Evolutionary conservation across 768 basidiomycete genomes (phyloP), one percentile per base, ranked within the genome.

Genomic region (Termitomyces sp.): DNA sequence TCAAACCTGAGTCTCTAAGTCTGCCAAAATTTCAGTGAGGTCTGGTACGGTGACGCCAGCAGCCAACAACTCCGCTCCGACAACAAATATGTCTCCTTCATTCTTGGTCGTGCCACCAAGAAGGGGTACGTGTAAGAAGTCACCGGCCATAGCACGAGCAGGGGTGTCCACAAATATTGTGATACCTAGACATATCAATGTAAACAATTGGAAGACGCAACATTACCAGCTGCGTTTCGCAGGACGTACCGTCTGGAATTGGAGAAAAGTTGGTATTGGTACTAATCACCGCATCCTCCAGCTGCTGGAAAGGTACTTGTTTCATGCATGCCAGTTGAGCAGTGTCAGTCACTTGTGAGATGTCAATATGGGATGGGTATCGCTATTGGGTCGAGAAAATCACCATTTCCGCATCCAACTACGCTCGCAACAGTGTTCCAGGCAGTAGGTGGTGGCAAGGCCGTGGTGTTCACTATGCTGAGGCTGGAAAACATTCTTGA

Each of bases 321-420:
- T 74, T 67, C 76, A 76, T 76, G 53, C 76, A 77, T 10, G 67
- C 47, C 6, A 76, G 55, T 48, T 77, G 76, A 16, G 67, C 63
- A 22, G 63, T 64, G 52, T 69, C 63, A 12, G 67, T 58, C 27
- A 45, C 69, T 70, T 14, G 14, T 27, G 43, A 18, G 43, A 34
- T 22, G 30, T 58, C 39, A 59, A 34, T 20, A 20, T 47, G 24
- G 53, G 26, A 10, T 42, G 30, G 32, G 12, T 20, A 24, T 32
- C 8, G 20, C 27, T 13, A 51, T 37, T 1, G 16, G n/a, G n/a
- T 18, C 18, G 39, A 16, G 24, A 45, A 50, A 45, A 18, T 37
- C 1, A 74, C 75, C 65, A 20, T 53, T 69, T 22, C 75, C 75
- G 50, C 75, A 77, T 3, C 74, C 74, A 34, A 75, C 70, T 2